phyloP scores from a whole-genome alignment of 768 basidiomycete species.

The Asterophora parasitica region DNA sequence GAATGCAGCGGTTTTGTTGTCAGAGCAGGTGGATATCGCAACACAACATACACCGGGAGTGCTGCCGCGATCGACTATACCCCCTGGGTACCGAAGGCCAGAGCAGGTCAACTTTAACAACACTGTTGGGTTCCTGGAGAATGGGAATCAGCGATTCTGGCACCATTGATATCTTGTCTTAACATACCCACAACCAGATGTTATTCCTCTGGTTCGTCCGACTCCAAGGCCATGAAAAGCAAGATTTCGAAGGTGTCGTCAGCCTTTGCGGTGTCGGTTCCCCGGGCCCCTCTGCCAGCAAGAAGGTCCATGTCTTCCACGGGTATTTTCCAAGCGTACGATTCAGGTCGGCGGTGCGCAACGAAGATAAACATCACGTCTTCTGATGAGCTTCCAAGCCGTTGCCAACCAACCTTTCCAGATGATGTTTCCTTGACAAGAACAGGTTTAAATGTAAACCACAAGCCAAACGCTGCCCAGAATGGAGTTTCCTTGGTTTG shows the following conservation, averaged over 20 bases:
- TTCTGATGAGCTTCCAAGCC: conserved; percentile 37
- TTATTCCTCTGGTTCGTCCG: conserved; percentile 9
- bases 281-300: conserved; percentile 49
- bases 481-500: conserved; percentile 68
- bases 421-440: conserved; percentile 27
- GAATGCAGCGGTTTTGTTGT: conserved; percentile 28
- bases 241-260: conserved; percentile 75
- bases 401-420: conserved; percentile 28
- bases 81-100: conserved; percentile 45
- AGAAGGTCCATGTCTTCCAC: conserved; percentile 50
- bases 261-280: conserved; percentile 37
- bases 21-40: conserved; percentile 35
- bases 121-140: conserved; percentile 46
- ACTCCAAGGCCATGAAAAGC: conserved; percentile 41
- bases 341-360: conserved; percentile 53
- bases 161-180: conserved; percentile 15
- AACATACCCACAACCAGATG: neutral
- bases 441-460: conserved; percentile 65
- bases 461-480: conserved; percentile 77
- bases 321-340: conserved; percentile 53
- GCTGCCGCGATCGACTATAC: conserved; percentile 40
- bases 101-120: conserved; percentile 45
- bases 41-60: conserved; percentile 36
- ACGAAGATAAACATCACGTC: conserved; percentile 57
- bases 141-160: conserved; percentile 50